These are phyloP conservation scores for Trifolium repens DNA, from an alignment of 306 rosid species.

Conservation along the genomic window DNA sequence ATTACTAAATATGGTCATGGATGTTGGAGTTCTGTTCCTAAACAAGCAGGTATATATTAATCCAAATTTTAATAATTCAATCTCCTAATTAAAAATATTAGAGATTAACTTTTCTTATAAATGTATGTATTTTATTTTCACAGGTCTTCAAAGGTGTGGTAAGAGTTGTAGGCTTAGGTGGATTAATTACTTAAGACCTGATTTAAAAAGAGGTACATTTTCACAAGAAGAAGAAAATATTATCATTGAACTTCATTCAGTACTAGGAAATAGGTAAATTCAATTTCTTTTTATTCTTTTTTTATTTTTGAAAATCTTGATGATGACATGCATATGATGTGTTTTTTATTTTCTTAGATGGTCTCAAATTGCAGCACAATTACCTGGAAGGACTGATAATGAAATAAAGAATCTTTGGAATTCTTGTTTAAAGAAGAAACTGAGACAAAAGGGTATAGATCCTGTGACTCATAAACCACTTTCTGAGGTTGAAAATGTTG, in stretches of 20 bases:
- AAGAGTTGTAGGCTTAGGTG: conserved; percentile 74
- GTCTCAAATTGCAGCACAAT: conserved; percentile 87
- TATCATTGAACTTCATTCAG: conserved; percentile 62
- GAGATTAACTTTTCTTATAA: not conserved
- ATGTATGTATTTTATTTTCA: conserved; percentile 25
- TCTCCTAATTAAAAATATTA: not conserved
- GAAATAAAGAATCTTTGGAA: conserved; percentile 96
- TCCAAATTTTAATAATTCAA: conserved; percentile 6
- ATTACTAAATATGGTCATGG: conserved; percentile 61
- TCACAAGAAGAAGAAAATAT: conserved; percentile 61
- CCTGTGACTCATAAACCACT: conserved; percentile 82
- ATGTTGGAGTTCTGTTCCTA: conserved; percentile 73
- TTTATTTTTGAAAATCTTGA: not conserved
- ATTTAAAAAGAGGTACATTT: conserved; percentile 70
- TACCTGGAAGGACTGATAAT: conserved; percentile 91
- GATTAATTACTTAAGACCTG: conserved; percentile 70
- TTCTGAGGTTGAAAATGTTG: conserved; percentile 51
- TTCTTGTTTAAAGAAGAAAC: conserved; percentile 85
- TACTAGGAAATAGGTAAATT: conserved; percentile 62
- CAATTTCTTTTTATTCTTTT: not conserved
- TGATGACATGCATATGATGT: conserved; percentile 30
- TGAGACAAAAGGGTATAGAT: conserved; percentile 82
- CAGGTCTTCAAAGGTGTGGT: conserved; percentile 72
- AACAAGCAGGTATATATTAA: conserved; percentile 58
- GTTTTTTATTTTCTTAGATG: conserved; percentile 53